These are phyloP conservation scores for Friedmanniomyces endolithicus DNA, from an alignment of 495 filamentous ascomycete species.

Conservation along the genomic window DNA sequence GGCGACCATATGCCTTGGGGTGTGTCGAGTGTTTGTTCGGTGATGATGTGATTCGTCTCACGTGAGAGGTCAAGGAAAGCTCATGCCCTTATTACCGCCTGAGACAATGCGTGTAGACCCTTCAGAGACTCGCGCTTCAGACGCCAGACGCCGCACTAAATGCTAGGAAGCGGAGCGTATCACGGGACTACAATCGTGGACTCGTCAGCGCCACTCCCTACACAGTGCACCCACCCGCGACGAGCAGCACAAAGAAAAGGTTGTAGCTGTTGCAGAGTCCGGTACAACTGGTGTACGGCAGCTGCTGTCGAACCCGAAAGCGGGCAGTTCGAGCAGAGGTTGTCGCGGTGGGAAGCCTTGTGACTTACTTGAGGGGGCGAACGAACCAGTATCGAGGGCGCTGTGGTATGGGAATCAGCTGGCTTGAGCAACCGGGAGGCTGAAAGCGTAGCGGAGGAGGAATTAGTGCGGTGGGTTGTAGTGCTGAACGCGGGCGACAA, in stretches of 20 bases:
- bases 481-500: conserved; percentile 1
- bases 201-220: conserved; percentile 2
- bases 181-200: not conserved
- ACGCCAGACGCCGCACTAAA: not conserved
- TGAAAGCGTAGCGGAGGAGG: conserved; percentile 3
- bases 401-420: not conserved
- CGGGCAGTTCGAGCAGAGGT: not conserved
- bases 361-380: conserved; percentile 4
- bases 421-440: not conserved
- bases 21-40: not conserved
- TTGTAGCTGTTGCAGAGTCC: not conserved
- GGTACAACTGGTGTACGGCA: not conserved
- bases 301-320: conserved; percentile 6
- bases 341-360: not conserved
- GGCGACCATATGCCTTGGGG: not conserved
- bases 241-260: not conserved
- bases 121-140: not conserved
- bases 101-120: not conserved
- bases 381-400: conserved; percentile 2
- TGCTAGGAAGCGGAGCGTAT: not conserved
- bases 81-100: not conserved
- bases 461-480: not conserved
- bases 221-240: conserved; percentile 13
- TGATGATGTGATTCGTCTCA: not conserved
- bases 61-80: not conserved